Evolutionary conservation across 768 basidiomycete genomes (phyloP), one percentile per base, ranked within the genome.

Genomic region (Amanita rubescens): DNA sequence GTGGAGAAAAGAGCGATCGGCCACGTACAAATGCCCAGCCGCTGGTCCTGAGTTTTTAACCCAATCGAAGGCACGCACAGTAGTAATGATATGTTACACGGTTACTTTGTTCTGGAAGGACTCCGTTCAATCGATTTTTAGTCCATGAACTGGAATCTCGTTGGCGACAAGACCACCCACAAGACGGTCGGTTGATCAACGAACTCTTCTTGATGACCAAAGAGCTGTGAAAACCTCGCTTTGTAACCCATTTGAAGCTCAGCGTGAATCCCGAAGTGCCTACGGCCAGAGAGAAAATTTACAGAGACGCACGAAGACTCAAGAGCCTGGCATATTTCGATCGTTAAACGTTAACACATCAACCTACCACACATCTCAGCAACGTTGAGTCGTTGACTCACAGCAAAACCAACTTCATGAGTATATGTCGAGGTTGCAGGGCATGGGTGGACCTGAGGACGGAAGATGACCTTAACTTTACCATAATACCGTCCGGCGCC

Each of bases 141-240:
- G 79, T 85, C 89, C 90, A 96, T 19, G 83, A 78, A 63, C 90
- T 92, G 5, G 85, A 86, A 30, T 94, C 74, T 89, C 84, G 46
- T 72, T 76, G 10, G 81, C 85, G 49, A 90, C 63, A 52, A 85
- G 72, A 47, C 90, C 88, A 59, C 85, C 81, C 82, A 87, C 2
- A 90, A 70, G 2, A 75, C 79, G 37, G 91, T 87, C 0, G 90
- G 85, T 45, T 84, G 80, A 65, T 94, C 91, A 59, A 79, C 94
- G 69, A 80, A 95, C n/a, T 86, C 80, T 3, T 66, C 76, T 69
- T 94, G 91, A 43, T 71, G 66, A 51, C 87, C 78, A 68, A 91
- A 90, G 17, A 94, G 74, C 90, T 91, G 62, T n/a, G 24, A 30
- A 46, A 32, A 32, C 32, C 7, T 15, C 32, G n/a, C n/a, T n/a